Evolutionary conservation across 2,329 filamentous ascomycete genomes (phyloP), one percentile per base, ranked within the genome.

Genomic region (Ramularia collo-cygni): DNA sequence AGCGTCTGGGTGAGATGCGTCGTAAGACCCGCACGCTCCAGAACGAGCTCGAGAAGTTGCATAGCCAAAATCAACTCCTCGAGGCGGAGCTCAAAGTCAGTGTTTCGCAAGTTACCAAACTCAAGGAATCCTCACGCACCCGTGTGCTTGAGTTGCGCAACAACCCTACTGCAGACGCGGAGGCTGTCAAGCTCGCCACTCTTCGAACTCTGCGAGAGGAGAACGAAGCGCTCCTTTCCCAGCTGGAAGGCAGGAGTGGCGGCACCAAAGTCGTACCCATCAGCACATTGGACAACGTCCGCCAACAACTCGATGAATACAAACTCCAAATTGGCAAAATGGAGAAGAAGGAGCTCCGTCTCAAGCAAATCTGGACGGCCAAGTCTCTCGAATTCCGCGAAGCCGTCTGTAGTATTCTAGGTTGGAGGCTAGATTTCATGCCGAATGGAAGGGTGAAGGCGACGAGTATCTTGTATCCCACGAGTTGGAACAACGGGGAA

Each of bases 371-470:
- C 42, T 98, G 87, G 84, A 78, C 78, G 0, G 77, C 83, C 51
- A 98, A 96, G 63, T 88, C 85, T 1, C 79, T 84, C 54, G 92
- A 98, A 66, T 96, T 98, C 68, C 86, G 93, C 35, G 88, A 96
- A 65, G 87, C 89, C 21, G 89, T 98, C 43, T 89, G 89, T 48
- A 87, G 81, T 14, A 83, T 95, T 1, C 74, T 98, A 0, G 92
- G 92, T 1, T 98, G 89, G 83, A 90, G 90, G 38, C 79, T 96
- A 9, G 88, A 92, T 21, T 96, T 98, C 61, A 83, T 95, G 61
- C 88, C 89, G n/a, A 95, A 95, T 61, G 92, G 92, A 29, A 90
- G 94, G 56, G 93, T 95, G 65, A 82, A 87, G 21, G 86, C 95
- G 15, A 93, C 90, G 39, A 83, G 76, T 44, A 83, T 90, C 50